Evolutionary conservation across 108 stramenopile genomes (phyloP).

Genomic region (Conticribra guillardii): DNA sequence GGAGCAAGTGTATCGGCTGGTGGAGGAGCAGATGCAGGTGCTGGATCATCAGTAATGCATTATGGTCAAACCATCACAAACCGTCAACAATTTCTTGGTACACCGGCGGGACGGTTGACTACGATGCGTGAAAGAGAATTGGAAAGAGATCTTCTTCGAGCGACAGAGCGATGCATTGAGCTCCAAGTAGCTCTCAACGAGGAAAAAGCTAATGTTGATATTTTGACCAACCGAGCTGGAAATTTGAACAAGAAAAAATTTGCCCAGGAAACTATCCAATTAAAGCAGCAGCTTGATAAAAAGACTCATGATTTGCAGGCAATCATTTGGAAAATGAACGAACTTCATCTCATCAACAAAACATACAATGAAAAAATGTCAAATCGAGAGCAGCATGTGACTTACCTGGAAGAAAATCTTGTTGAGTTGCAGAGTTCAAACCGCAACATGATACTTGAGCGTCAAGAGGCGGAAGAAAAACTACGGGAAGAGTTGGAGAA

Average conservation of each 20-base stretch:
- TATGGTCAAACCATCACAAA: conserved; percentile 53
- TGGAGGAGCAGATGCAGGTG: conserved; percentile 29
- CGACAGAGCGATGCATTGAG: conserved; percentile 75
- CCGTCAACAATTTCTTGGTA: conserved; percentile 69
- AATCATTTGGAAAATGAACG: conserved; percentile 90
- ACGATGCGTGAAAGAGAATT: conserved; percentile 74
- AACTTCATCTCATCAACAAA: conserved; percentile 87
- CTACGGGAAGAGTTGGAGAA: conserved; percentile 66
- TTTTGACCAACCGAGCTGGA: conserved; percentile 60
- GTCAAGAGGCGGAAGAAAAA: conserved; percentile 60
- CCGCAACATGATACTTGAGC: conserved; percentile 62
- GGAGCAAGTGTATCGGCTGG: neutral
- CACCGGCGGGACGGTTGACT: conserved; percentile 70
- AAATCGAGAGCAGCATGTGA: conserved; percentile 80
- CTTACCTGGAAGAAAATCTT: conserved; percentile 81
- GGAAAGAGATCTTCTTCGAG: conserved; percentile 64
- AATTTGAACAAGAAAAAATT: conserved; percentile 66
- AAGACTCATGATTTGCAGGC: conserved; percentile 81
- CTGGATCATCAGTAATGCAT: conserved; percentile 17
- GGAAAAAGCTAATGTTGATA: conserved; percentile 81
- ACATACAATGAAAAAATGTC: conserved; percentile 79
- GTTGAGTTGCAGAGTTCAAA: conserved; percentile 72
- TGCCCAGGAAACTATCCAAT: conserved; percentile 66
- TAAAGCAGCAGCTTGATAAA: conserved; percentile 74
- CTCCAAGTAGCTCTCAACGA: conserved; percentile 79